Base-by-base conservation (phyloP, 2,329 filamentous ascomycete genomes). In the Chaetomium olivaceum region DNA sequence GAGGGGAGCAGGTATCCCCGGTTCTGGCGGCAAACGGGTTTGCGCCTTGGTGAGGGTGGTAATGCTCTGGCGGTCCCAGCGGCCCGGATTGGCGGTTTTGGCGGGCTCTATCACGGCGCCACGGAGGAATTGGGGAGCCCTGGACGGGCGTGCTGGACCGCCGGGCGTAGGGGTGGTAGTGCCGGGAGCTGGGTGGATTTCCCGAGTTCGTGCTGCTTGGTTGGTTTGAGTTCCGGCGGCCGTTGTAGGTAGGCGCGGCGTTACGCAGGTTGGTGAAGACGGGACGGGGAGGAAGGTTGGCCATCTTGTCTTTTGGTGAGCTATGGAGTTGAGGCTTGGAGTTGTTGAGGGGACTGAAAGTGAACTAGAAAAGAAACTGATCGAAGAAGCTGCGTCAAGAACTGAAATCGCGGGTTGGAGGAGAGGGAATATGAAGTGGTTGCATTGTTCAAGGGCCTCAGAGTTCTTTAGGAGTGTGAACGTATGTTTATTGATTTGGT, bases 251-350 rank as follows among this genome's bases (percentile, higher is more conserved):
- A 5, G 48, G 62, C 12, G 57, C n/a, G 14, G 27, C 50, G 6
- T 64, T 46, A 19, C 54, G 36, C 5, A 64, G 27, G 36, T 64
- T 64, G 62, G 62, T 64, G 21, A 64, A 64, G 5, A 29, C 23
- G 1, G 62, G 62, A 7, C 50, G 56, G 4, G 56, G 56, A 50
- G 62, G 56, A 33, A 64, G 62, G 31, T 56, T 56, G 3, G 56
- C 48, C 62, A 64, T 64, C 16, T 29, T 21, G 57, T 43, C 4
- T 19, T 4, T 23, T 43, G 21, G 19, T 33, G 52, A 11, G 5
- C 6, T n/a, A 9, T n/a, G 55, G 9, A 43, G 16, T n/a, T 19
- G 16, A n/a, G 39, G 16, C 7, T 43, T 43, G 5, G 5, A 19
- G 39, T 43, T 43, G 39, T 19, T 7, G 16, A 43, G 16, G 16